These are phyloP conservation scores for Diutina ranongensis DNA, from an alignment of 1,139 yeast genomes.

Conservation along the genomic window DNA sequence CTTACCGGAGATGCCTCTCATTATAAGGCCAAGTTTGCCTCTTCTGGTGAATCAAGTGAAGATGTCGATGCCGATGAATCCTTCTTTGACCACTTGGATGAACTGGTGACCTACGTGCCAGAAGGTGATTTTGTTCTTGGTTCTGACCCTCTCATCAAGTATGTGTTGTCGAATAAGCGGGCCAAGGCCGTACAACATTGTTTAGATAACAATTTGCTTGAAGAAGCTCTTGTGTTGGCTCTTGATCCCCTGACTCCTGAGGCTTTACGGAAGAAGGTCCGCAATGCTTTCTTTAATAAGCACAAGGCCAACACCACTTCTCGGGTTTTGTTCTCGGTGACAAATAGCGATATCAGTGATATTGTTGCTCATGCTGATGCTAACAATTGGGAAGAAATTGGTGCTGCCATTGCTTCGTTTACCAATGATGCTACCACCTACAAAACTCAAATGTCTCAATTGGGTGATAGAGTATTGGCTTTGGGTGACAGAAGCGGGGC, in stretches of 20 bases:
- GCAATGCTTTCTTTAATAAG: conserved; percentile 53
- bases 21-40: conserved; percentile 33
- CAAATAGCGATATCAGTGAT: conserved; percentile 54
- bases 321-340: conserved; percentile 59
- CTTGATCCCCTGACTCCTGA: conserved; percentile 37
- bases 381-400: conserved; percentile 72
- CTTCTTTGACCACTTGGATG: conserved; percentile 36
- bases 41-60: background rate
- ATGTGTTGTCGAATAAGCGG: conserved; percentile 52
- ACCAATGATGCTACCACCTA: conserved; percentile 31
- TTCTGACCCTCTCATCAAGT: conserved; percentile 35
- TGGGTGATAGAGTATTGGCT: conserved; percentile 53
- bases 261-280: conserved; percentile 44
- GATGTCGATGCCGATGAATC: conserved; percentile 32
- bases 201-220: conserved; percentile 48
- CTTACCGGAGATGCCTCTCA: conserved; percentile 25
- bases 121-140: conserved; percentile 32
- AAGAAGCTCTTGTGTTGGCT: conserved; percentile 79
- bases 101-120: conserved; percentile 22
- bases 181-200: conserved; percentile 61
- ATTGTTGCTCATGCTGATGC: conserved; percentile 71
- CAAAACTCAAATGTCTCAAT: conserved; percentile 42
- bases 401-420: conserved; percentile 56
- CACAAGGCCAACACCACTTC: conserved; percentile 47
- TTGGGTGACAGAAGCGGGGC: conserved; percentile 53